A percentile compares a stretch with the other conserved stretches of the same genome.
phyloP scores from a whole-genome alignment of 2,329 filamentous ascomycete species.

The Calonectria naviculata region DNA sequence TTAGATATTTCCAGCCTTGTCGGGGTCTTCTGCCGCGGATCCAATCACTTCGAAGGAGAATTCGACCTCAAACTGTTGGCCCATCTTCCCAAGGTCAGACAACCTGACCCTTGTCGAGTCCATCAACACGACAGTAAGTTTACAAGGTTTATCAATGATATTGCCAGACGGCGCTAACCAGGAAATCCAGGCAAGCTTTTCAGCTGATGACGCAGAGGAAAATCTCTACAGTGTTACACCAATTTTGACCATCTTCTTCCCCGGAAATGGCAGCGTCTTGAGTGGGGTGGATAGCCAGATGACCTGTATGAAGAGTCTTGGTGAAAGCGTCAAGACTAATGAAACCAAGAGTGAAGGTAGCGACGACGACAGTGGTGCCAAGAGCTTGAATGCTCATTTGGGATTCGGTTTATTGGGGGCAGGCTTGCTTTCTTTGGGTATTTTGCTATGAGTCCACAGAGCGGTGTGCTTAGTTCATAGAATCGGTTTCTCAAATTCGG shows the following conservation, averaged over 20 bases:
- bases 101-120: constrained; percentile 14
- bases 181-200: neutral
- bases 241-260: constrained; percentile 26
- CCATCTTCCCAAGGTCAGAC: constrained; percentile 17
- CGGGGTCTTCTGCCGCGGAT: neutral
- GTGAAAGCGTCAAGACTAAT: neutral
- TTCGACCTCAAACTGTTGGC: constrained; percentile 25
- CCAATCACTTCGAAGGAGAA: constrained; percentile 20
- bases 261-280: constrained; percentile 5
- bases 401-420: no score
- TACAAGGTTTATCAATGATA: neutral
- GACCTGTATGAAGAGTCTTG: constrained; percentile 22
- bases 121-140: neutral
- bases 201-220: neutral
- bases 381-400: neutral
- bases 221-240: neutral
- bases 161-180: neutral
- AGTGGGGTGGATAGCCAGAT: constrained; percentile 14
- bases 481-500: no score
- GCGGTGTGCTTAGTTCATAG: no score
- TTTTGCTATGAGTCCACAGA: neutral
- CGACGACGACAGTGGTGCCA: neutral
- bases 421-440: neutral
- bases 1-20: neutral
- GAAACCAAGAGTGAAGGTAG: neutral